Evolutionary conservation across 768 basidiomycete species (phyloP), one percentile per base, ranked within the genome.

Genomic region (Mycena polygramma): DNA sequence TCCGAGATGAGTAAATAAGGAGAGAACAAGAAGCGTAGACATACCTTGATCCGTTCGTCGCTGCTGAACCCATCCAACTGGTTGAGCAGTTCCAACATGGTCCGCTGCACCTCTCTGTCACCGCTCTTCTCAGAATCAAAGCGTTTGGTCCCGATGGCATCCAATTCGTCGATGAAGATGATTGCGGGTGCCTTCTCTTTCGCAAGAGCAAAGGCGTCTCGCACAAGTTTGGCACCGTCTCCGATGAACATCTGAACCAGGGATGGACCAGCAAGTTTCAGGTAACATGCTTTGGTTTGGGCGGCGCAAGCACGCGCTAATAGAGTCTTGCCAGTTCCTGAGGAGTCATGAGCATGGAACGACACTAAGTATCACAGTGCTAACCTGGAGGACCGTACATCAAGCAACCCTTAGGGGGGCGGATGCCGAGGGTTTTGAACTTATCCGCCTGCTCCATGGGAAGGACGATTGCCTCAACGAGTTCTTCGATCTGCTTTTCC

Each of bases 191-290:
- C 94, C 77, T 99, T 98, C 86, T 98, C 94, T 82, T 98, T 99
- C 20, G 98, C 98, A 54, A 99, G 87, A 54, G 97, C 96, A 79
- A 99, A 99, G 4, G 97, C 97, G 77, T 99, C 98, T 54, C 98
- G 94, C 24, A 99, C 98, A 59, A 99, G 90, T 81, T 98, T 99
- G 63, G 98, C 98, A 77, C 98, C 98, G 80, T 99, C 98, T 81
- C 98, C 98, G 74, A 99, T 99, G 81, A 97, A 99, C 98, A 99
- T 99, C 82, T 99, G 98, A 15, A 99, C 98, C 61, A 99, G 89
- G 59, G 97, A 97, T 30, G 98, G 97, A 22, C 96, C 98, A 43
- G 98, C 98, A 35, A 99, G 90, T 81, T 99, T 99, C 73, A 99
- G 89, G 80, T 97, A 99, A 80, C 97, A 99, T 10, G 98, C 98